Base-by-base conservation (phyloP, 768 basidiomycete species). In the Boletus reticuloceps region DNA sequence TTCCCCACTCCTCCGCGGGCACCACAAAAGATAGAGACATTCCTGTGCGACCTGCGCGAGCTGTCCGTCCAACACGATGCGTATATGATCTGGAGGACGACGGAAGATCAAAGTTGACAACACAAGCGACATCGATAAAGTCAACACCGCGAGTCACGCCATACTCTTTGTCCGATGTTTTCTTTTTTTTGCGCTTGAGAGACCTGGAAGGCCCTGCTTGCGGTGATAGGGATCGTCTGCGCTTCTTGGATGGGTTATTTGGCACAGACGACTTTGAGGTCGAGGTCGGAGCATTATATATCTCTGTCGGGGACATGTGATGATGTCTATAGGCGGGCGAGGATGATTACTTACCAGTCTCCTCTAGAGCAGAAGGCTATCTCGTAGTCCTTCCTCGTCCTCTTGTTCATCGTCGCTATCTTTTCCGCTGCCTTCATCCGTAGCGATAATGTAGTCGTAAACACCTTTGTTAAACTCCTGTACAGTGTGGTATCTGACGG, bases 391-490 rank as follows among this genome's bases (percentile, higher is more conserved):
- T n/a, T 66, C 77, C 14, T 66, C 72, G 17, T 74, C 75, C 14
- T 73, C 72, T 19, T 72, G 65, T 50, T 82, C 82, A 12, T 72
- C 72, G 11, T 77, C 79, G n/a, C 70, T 69, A 52, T 85, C 83
- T 16, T 74, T 76, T 5, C 77, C 75, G 1, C 84, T 82, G 54
- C 84, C 85, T 72, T 98, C 97, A 66, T 98, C 96, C 11, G 95
- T 96, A 1, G 97, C 97, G 51, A 99, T 97, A 59, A 98, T 94
- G 69, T 98, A 98, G 69, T 99, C 94, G 64, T 98, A 98, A 9
- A 97, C 92, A 3, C 97, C 97, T 63, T 92, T 91, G 72, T 99
- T 99, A 67, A 99, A 99, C 71, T 98, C 97, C 64, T 99, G 95
- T 2, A 99, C 97, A 2, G 89, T 88, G 65, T 99, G 97, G 65